Evolutionary conservation across 176 grass and related monocot species (phyloP), one percentile per base, ranked within the genome.

Genomic region (Oryza brachyantha): DNA sequence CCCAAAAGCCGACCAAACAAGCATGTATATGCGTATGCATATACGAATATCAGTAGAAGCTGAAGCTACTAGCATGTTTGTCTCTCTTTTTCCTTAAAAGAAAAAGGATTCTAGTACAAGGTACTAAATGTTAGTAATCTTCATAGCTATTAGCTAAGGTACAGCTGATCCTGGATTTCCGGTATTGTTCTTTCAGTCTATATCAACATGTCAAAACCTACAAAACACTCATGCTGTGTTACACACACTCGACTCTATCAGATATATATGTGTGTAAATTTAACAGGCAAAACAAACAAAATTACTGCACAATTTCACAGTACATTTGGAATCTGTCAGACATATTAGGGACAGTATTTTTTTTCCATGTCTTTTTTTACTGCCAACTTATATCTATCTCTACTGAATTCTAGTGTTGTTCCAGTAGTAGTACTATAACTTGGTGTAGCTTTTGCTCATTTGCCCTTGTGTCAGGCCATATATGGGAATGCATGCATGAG

Each of bases 1-100:
- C 70, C 35, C 70, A 75, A 84, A 80, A 84, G 76, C 86, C 86
- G 86, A 84, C 70, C 76, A 70, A 7, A 42, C 77, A 64, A 69
- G 66, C 54, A 66, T 64, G 2, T 57, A 72, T 79, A 9, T 5
- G n/a, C n/a, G n/a, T n/a, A 57, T n/a, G 8, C n/a, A 24, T 24
- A 57, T 24, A 24, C 52, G 16, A 45, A 45, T 57, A 57, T 10
- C 7, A 57, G 19, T 24, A 57, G 52, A 57, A 57, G n/a, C 52
- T 57, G 52, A 57, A 57, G n/a, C 52, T 57, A 57, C n/a, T 10
- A 57, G 21, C 24, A 57, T 13, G n/a, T 57, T 52, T 57, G 8
- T 57, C 52, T 57, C 52, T 57, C 52, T 57, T 57, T 24, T 57
- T 57, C n/a, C 52, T 57, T 57, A 5, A 22, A 57, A 24, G 8